Conservation (phyloP, 805 yeast genomes). For the Nakazawaea anatomiae region DNA sequence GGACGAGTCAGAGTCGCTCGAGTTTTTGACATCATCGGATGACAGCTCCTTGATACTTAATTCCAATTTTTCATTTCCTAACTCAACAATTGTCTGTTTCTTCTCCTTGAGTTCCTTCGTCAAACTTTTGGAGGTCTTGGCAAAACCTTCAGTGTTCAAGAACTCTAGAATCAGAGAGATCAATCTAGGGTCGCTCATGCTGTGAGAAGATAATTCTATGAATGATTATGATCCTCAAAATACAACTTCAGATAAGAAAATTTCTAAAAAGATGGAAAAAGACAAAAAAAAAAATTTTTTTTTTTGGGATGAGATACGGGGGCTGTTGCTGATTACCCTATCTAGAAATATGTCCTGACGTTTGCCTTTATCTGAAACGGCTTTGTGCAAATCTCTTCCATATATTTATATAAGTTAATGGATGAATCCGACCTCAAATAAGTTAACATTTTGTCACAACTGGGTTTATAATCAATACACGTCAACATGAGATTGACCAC, state of each 20-base stretch:
- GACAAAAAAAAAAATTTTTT: background rate
- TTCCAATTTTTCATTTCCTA: conserved; percentile 12
- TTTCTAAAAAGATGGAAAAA: background rate
- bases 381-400: background rate
- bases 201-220: background rate
- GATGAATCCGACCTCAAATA: too few species aligned
- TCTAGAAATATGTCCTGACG: background rate
- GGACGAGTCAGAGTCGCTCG: conserved; percentile 4
- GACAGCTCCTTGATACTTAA: conserved; percentile 1
- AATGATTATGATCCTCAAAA: too few species aligned
- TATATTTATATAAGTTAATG: too few species aligned
- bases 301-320: background rate
- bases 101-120: conserved; percentile 14
- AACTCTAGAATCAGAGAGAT: conserved; percentile 18
- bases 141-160: conserved; percentile 18
- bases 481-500: background rate
- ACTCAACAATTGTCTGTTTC: conserved; percentile 9
- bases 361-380: conserved; percentile 1
- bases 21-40: conserved; percentile 5
- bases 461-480: background rate
- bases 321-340: background rate
- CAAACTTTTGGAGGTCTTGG: conserved; percentile 17
- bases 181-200: conserved; percentile 1
- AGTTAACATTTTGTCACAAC: too few species aligned
- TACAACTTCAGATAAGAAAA: background rate